A percentile compares a stretch with the other conserved stretches of the same genome.
Evolutionary conservation across 108 stramenopile species (phyloP).

Genomic region (Schizochytrium sp.): DNA sequence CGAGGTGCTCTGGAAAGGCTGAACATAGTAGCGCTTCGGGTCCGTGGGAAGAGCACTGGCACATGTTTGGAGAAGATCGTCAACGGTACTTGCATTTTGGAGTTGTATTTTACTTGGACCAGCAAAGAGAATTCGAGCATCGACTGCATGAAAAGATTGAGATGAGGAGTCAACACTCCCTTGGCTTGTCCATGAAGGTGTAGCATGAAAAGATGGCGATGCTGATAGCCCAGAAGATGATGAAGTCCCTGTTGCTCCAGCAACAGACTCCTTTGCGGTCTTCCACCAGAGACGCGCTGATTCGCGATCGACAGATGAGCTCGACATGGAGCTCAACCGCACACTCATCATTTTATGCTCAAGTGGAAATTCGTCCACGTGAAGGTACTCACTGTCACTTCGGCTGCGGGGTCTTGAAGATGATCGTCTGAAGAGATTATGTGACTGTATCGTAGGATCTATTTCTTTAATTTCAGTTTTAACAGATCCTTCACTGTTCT

Average conservation of each 20-base stretch:
- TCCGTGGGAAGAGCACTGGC: not conserved
- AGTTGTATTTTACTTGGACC: not conserved
- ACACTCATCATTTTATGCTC: not conserved
- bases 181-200: not conserved
- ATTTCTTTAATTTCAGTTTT: not conserved
- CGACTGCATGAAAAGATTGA: not conserved
- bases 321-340: not conserved
- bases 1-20: no score
- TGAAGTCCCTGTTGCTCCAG: not conserved
- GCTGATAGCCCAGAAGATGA: not conserved
- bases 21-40: no score
- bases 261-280: not conserved
- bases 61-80: not conserved
- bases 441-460: not conserved
- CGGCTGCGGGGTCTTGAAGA: not conserved
- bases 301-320: not conserved
- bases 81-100: not conserved
- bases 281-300: constrained; percentile 8
- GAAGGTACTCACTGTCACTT: not conserved
- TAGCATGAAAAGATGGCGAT: not conserved
- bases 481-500: no score
- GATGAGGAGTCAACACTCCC: not conserved
- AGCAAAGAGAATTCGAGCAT: not conserved
- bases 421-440: not conserved
- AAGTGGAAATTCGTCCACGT: not conserved